Percentiles rank a stretch among this genome's conserved stretches.
Conservation (phyloP, 192 early-diverging fungal species). For the Coemansia sp. region DNA sequence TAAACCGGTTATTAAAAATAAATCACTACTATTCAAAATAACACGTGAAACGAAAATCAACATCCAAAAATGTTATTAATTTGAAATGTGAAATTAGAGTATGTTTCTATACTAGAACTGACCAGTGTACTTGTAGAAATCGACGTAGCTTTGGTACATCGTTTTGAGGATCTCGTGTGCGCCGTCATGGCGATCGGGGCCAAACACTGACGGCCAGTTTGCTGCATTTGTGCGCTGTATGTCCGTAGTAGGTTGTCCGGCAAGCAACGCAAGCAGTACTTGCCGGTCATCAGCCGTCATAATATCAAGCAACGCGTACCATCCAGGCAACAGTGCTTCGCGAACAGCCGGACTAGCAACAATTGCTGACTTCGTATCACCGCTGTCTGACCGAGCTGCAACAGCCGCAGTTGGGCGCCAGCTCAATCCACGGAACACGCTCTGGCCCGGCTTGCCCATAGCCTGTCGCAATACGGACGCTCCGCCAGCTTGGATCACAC, state of each 20-base stretch:
- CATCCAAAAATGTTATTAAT: too few relatives aligned
- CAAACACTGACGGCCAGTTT: conserved; percentile 35
- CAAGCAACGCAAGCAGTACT: conserved; percentile 30
- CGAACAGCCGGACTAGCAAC: conserved; percentile 32
- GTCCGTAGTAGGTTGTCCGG: conserved; percentile 13
- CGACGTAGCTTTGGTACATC: conserved; percentile 45
- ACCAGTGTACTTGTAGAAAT: conserved; percentile 50
- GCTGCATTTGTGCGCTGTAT: neutral
- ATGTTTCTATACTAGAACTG: conserved; percentile 15
- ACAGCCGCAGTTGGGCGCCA: conserved; percentile 33
- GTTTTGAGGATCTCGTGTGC: conserved; percentile 48
- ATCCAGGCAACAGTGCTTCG: conserved; percentile 45
- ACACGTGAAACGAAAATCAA: too few relatives aligned
- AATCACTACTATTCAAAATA: neutral
- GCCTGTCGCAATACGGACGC: conserved; percentile 3
- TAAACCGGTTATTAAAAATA: neutral
- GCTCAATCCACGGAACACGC: conserved; percentile 27
- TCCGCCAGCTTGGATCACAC: conserved; percentile 46
- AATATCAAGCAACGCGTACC: conserved; percentile 47
- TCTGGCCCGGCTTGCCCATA: neutral
- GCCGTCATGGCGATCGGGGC: conserved; percentile 35
- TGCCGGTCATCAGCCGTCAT: conserved; percentile 21
- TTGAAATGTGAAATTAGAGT: too few relatives aligned
- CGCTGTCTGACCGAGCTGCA: neutral
- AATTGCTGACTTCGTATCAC: neutral